Evolutionary conservation across 2,329 filamentous ascomycete genomes (phyloP), one percentile per base, ranked within the genome.

Genomic region (Fusarium sp.): DNA sequence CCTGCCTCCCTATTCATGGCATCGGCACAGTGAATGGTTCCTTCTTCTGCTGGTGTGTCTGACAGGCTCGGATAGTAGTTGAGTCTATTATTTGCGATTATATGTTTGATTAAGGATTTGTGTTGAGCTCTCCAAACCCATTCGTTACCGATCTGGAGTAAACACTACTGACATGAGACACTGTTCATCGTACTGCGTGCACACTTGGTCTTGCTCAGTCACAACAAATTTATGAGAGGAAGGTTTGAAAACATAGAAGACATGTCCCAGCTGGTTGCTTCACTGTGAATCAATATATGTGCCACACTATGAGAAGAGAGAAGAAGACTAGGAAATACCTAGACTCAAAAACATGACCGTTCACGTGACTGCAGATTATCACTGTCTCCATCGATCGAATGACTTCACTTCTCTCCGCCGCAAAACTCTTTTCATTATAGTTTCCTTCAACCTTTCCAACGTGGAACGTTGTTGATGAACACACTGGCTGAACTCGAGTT

Each of bases 341-440:
- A n/a, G n/a, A n/a, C 28, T 45, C 38, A 51, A 53, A 28, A 51
- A 48, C 33, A 62, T 61, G 61, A 61, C 38, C 18, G 42, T 20
- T 36, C 66, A 69, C 66, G 66, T 69, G 66, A 69, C 33, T 26
- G 36, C 6, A 13, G n/a, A 61, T 64, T 33, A 39, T 33, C 39
- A 22, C 33, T 30, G 26, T 35, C 42, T 51, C 33, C 24, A 58
- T 58, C 33, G 22, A 51, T 69, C 50, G 58, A 36, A 69, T 69
- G 66, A 68, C 68, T 69, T 69, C 69, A 65, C 55, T 59, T 66
- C 53, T 63, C 31, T 51, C 50, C n/a, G 45, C 53, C 26, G 39
- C 45, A 59, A 55, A 68, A 65, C 44, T 72, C 56, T 66, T 39
- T 39, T 58, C 51, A 38, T 41, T 47, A 35, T 28, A 53, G n/a